These are phyloP conservation scores for Boechera divaricarpa DNA, from an alignment of 345 rosid species.

Conservation along the genomic window DNA sequence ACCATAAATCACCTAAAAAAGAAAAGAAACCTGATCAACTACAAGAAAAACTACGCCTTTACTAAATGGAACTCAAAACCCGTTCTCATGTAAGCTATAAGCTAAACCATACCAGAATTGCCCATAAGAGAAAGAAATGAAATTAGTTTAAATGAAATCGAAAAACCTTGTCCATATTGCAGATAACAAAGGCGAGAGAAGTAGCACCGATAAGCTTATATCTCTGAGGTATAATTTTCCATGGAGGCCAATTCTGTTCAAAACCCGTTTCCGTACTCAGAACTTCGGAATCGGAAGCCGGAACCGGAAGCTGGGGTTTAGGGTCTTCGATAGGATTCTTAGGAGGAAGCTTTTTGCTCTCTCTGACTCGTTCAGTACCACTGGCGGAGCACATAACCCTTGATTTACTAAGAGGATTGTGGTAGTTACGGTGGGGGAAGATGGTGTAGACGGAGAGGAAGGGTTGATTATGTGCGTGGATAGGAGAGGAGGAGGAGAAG, in stretches of 20 bases:
- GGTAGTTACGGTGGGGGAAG: constrained; percentile 19
- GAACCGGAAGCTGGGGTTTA: constrained; percentile 43
- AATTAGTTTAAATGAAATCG: neutral
- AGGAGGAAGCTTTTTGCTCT: constrained; percentile 49
- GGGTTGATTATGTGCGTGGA: constrained; percentile 40
- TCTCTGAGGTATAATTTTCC: constrained; percentile 78
- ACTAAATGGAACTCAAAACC: neutral
- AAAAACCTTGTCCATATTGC: constrained; percentile 93
- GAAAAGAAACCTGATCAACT: neutral
- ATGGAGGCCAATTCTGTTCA: constrained; percentile 75
- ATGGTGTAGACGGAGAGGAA: constrained; percentile 44
- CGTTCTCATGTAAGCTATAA: constrained; percentile 9
- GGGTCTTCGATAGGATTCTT: constrained; percentile 37
- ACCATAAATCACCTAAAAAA: neutral
- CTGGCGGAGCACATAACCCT: constrained; percentile 62
- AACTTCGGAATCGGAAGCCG: constrained; percentile 37
- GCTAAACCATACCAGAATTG: neutral
- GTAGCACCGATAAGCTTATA: constrained; percentile 86
- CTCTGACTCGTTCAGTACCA: constrained; percentile 63
- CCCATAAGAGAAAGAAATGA: neutral
- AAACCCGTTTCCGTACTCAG: constrained; percentile 51
- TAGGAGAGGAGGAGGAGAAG: constrained; percentile 47
- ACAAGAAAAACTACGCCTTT: neutral
- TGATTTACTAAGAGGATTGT: constrained; percentile 43
- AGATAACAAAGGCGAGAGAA: constrained; percentile 89